These are phyloP conservation scores for Kazachstania sp. DNA, from an alignment of 1,139 yeast species.

Conservation along the genomic window DNA sequence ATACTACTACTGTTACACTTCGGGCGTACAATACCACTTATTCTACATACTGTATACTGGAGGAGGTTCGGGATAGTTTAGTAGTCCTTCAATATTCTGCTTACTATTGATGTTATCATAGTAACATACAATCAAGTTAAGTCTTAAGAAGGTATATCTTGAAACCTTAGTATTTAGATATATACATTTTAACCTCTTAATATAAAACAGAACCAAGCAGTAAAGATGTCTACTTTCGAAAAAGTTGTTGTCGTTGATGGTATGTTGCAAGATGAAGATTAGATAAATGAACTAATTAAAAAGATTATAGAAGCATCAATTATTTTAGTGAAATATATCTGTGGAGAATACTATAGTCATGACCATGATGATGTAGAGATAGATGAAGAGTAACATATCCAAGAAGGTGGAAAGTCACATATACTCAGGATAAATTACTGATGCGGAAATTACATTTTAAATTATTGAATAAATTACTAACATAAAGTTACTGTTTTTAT, in stretches of 20 bases:
- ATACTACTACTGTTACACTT: too few relatives aligned
- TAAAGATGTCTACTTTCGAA: conserved; percentile 79
- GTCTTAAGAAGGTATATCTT: not conserved
- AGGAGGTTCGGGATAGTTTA: not conserved
- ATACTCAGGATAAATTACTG: too few relatives aligned
- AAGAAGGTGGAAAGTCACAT: not conserved
- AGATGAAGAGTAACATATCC: not conserved
- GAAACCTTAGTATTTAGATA: not conserved
- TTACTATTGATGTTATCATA: not conserved
- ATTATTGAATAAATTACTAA: not conserved
- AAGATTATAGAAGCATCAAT: not conserved
- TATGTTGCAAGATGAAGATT: conserved; percentile 30
- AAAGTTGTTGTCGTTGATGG: conserved; percentile 97
- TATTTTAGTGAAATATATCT: not conserved
- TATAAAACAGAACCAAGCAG: conserved; percentile 16
- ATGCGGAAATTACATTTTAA: too few relatives aligned
- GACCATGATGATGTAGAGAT: not conserved
- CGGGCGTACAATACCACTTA: not conserved
- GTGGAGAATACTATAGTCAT: not conserved
- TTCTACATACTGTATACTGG: not conserved
- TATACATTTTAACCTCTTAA: not conserved
- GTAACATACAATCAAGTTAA: not conserved
- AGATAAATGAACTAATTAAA: not conserved
- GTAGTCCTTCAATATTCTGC: not conserved
- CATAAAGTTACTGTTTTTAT: not conserved